These are phyloP conservation scores for Plicaturopsis crispa DNA, from an alignment of 768 basidiomycete species.

Conservation along the genomic window DNA sequence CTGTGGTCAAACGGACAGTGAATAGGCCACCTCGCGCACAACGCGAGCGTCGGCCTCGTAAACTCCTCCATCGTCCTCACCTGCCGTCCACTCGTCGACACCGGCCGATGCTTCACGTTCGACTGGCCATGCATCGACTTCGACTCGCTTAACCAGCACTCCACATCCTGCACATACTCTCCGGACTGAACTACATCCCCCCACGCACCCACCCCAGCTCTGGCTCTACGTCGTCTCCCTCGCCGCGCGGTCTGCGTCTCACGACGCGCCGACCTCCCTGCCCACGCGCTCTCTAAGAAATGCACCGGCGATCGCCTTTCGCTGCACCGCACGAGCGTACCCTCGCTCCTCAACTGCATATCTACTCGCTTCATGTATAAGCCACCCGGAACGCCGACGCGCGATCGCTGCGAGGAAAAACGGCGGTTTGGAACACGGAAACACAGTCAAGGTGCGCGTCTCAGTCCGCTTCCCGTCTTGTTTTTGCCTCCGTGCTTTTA, in stretches of 20 bases:
- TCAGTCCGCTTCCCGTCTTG: too few species aligned
- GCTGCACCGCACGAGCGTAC: too few species aligned
- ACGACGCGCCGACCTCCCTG: slow-evolving; percentile 8
- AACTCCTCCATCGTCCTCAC: background rate
- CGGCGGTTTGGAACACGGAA: too few species aligned
- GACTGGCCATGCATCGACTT: slow-evolving; percentile 26
- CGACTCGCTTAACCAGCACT: slow-evolving; percentile 21
- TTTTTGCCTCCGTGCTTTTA: too few species aligned
- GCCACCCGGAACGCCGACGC: too few species aligned
- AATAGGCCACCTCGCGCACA: slow-evolving; percentile 8
- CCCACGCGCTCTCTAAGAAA: slow-evolving; percentile 8
- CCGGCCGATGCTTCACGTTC: slow-evolving; percentile 22
- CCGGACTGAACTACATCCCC: slow-evolving; percentile 4
- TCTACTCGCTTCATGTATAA: too few species aligned
- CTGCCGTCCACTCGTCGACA: slow-evolving; percentile 8
- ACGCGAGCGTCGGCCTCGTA: background rate
- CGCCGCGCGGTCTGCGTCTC: slow-evolving; percentile 5
- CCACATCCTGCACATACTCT: slow-evolving; percentile 15
- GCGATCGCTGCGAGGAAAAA: too few species aligned
- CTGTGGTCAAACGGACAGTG: too few species aligned
- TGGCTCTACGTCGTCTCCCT: background rate
- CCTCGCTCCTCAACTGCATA: too few species aligned
- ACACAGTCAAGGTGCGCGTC: too few species aligned
- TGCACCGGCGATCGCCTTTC: slow-evolving; percentile 12
- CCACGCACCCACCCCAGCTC: background rate